Evolutionary conservation across 768 basidiomycete species (phyloP), one percentile per base, ranked within the genome.

Genomic region (Leccinum pellstonianum): DNA sequence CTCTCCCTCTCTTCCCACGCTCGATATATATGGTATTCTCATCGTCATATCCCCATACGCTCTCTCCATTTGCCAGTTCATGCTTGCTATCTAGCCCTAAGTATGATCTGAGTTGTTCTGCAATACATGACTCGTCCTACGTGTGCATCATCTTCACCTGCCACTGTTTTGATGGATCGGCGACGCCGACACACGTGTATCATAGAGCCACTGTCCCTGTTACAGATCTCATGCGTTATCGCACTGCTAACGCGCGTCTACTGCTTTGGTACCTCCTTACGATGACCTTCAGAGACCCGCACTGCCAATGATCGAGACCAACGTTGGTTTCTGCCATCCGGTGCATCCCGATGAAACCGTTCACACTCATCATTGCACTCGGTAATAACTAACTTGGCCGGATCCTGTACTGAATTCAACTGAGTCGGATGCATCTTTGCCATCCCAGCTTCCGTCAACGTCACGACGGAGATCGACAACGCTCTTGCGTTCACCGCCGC

Each of bases 241-340:
- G 37, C 35, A 46, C 47, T 49, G 25, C 54, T 38, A 8, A 49
- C 48, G 49, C 50, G 25, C 27, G 17, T 38, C 55, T 59, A 37
- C 55, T 41, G 21, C 57, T 58, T 38, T 19, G 43, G 37, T 58
- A 38, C 49, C 55, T 50, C 56, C 37, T 57, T 52, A 19, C 41
- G 41, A 17, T 38, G 35, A 2, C 31, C 21, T 55, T 38, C 43
- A 47, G 35, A 52, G 48, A 48, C 37, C 37, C 48, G 37, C 62
- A 63, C 61, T n/a, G 64, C 66, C 66, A 55, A 38, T 59, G 62
- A 63, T 68, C 56, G 58, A 56, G 58, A 52, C 63, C 43, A 54
- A 19, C 52, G 21, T 64, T 53, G 52, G 63, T 43, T 31, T 46
- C 14, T 35, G 49, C 43, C 53, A 48, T 59, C 64, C 58, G 48